A percentile compares a stretch with the other conserved stretches of the same genome.
These are phyloP conservation scores for Daldinia concentrica DNA, from an alignment of 495 filamentous ascomycete species.

Conservation along the genomic window DNA sequence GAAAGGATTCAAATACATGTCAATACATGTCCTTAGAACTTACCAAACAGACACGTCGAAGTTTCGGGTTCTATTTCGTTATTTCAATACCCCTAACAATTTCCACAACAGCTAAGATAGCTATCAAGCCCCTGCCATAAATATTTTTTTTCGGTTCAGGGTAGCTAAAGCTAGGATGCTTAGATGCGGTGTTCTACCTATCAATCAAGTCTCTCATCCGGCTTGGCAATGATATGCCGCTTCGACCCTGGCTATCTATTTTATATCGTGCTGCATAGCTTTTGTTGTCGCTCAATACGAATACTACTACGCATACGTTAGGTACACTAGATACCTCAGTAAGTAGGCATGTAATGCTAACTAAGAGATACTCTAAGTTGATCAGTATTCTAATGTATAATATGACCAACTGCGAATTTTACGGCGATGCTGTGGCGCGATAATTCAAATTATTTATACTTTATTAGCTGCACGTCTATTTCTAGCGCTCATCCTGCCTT, in stretches of 20 bases:
- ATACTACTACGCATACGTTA: background rate
- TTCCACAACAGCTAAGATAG: background rate
- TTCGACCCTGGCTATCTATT: background rate
- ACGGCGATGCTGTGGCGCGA: conserved; percentile 25
- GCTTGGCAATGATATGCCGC: conserved; percentile 13
- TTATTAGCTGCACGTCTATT: background rate
- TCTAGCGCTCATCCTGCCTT: background rate
- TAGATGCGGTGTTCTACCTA: conserved; percentile 3
- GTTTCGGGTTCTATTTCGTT: conserved; percentile 3
- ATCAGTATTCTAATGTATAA: background rate
- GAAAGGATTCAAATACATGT: conserved; percentile 14
- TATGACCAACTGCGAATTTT: background rate
- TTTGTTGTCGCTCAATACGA: background rate
- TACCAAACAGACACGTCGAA: background rate
- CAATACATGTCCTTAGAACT: background rate
- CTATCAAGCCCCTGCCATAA: background rate
- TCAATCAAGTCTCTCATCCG: conserved; percentile 3
- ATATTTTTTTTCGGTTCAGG: background rate
- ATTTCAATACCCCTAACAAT: background rate
- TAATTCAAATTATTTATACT: background rate
- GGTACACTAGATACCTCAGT: too few species aligned
- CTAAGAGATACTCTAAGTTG: background rate
- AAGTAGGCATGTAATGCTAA: background rate
- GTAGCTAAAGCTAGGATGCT: background rate
- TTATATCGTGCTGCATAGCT: background rate